Base-by-base conservation (phyloP, 164 flowering plant species). In the Aristolochia contorta region DNA sequence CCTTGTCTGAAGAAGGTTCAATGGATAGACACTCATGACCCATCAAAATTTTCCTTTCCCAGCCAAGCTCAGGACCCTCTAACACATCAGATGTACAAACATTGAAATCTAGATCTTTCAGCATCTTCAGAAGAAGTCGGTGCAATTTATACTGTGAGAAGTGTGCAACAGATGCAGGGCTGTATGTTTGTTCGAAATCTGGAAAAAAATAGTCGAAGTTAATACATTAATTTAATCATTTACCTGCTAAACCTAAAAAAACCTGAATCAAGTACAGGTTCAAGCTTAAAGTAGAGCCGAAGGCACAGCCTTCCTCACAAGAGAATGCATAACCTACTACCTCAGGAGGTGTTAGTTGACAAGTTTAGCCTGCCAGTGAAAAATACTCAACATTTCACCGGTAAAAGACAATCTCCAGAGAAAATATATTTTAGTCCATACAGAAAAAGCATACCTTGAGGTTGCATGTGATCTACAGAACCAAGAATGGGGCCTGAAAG, bases 101-200 rank as follows among this genome's bases (percentile, higher is more conserved):
- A 22, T 62, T 63, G 58, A 93, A 88, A 55, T 67, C 68, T 20
- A 82, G 75, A 43, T 73, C 63, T 72, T 82, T 72, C 49, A 90
- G 75, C 67, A 77, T 76, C 77, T 88, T 77, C 21, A 86, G 72
- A 16, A 93, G 78, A 60, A 86, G 76, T 46, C 67, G 67, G 41
- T 48, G 77, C 49, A 93, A 77, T 65, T 90, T 93, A 79, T 93
- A 75, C 74, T 86, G 97, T 6, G 99, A 90, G 75, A 86, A 90
- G 76, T 90, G 97, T 49, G 97, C 99, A 70, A 90, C 93, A 53
- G 96, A 86, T 43, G 77, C 79, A 37, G 99, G 97, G 75, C 97
- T 93, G 60, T 77, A 80, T 61, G 82, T 67, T 50, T 70, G 77
- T 62, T 88, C 85, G 68, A 93, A 81, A 78, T 93, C 99, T 93